Percentiles rank a stretch among this genome's conserved stretches.
These are phyloP conservation scores for Ceriops zippeliana DNA, from an alignment of 345 rosid species.

Conservation along the genomic window DNA sequence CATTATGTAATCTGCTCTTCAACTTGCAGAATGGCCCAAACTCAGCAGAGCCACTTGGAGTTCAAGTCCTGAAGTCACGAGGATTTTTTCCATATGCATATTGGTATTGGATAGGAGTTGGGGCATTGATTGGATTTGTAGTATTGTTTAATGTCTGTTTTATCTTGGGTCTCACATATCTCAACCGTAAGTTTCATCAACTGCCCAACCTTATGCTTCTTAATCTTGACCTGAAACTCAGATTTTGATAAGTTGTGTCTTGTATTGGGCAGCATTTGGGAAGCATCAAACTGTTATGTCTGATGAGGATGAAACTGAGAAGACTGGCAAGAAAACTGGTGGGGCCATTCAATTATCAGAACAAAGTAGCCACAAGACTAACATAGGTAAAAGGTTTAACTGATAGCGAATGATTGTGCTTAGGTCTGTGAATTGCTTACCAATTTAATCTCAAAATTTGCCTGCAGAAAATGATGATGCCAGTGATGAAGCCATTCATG, in stretches of 20 bases:
- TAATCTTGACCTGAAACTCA: background rate
- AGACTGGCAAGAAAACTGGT: slow-evolving; percentile 19
- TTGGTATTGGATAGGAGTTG: slow-evolving; percentile 69
- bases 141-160: slow-evolving; percentile 40
- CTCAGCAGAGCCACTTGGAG: slow-evolving; percentile 38
- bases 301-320: slow-evolving; percentile 36
- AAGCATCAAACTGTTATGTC: slow-evolving; percentile 40
- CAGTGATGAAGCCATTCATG: slow-evolving; percentile 6
- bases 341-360: slow-evolving; percentile 31
- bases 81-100: slow-evolving; percentile 45
- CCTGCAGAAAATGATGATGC: slow-evolving; percentile 11
- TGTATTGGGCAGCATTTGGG: slow-evolving; percentile 44
- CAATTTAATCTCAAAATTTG: background rate
- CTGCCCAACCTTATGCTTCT: background rate
- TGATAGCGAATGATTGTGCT: background rate
- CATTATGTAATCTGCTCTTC: background rate
- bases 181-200: slow-evolving; percentile 39
- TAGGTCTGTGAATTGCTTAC: background rate
- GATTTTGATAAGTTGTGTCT: background rate
- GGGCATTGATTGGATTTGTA: slow-evolving; percentile 41
- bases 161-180: slow-evolving; percentile 42
- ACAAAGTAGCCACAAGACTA: slow-evolving; percentile 12
- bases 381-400: slow-evolving; percentile 22
- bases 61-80: slow-evolving; percentile 38
- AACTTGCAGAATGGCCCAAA: slow-evolving; percentile 19